Percentiles rank a stretch among this genome's conserved stretches.
phyloP scores from a whole-genome alignment of 768 basidiomycete genomes.

The Kwoniella europaea region DNA sequence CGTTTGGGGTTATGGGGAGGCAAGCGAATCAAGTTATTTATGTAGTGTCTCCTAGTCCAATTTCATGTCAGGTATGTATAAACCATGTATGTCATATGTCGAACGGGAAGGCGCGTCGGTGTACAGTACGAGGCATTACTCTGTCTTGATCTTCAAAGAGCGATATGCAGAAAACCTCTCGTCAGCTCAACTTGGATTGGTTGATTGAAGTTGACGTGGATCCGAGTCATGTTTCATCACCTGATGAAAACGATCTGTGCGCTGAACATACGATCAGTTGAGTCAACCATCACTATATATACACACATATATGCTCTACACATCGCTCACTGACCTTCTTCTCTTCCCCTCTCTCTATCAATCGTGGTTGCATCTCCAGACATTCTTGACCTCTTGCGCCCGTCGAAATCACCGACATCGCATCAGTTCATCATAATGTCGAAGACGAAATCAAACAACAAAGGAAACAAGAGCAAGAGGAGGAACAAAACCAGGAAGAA shows the following conservation, averaged over 20 bases:
- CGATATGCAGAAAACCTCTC: not conserved
- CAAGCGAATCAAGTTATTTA: too few relatives aligned
- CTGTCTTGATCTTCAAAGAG: too few relatives aligned
- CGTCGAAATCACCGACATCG: not conserved
- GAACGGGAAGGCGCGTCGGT: too few relatives aligned
- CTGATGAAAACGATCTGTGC: not conserved
- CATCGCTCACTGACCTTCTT: not conserved
- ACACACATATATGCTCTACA: not conserved
- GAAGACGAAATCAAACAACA: not conserved
- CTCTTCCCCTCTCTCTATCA: not conserved
- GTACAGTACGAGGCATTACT: too few relatives aligned
- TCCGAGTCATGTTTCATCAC: not conserved
- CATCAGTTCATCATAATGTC: not conserved
- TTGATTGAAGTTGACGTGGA: too few relatives aligned
- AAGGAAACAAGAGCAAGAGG: not conserved
- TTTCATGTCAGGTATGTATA: too few relatives aligned
- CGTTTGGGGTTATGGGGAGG: too few relatives aligned
- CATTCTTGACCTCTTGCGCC: not conserved
- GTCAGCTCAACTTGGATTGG: not conserved
- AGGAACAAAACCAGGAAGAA: not conserved
- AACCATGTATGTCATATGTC: too few relatives aligned
- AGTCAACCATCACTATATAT: not conserved
- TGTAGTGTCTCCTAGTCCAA: too few relatives aligned
- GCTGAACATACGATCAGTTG: not conserved
- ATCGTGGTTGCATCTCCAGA: not conserved